Conservation (phyloP, 2,329 filamentous ascomycete species). For the Penicillium sp. region DNA sequence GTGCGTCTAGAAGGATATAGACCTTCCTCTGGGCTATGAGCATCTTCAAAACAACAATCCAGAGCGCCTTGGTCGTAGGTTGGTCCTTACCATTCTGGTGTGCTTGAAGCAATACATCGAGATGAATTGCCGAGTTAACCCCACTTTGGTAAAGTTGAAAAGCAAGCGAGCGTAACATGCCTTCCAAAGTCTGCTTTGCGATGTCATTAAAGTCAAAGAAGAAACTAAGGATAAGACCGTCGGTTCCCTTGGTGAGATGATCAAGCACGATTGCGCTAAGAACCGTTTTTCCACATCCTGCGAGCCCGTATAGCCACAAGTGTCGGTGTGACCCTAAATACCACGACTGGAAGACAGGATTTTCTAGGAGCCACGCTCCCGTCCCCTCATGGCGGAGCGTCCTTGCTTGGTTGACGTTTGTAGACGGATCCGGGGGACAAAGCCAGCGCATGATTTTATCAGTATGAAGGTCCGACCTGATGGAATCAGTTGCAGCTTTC, state of each 20-base stretch:
- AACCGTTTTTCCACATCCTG: slow-evolving; percentile 9
- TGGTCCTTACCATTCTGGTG: neutral
- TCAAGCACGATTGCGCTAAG: slow-evolving; percentile 6
- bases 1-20: slow-evolving; percentile 8
- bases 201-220: slow-evolving; percentile 9
- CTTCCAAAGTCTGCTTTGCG: slow-evolving; percentile 6
- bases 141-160: slow-evolving; percentile 7
- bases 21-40: slow-evolving; percentile 2
- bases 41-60: slow-evolving; percentile 7
- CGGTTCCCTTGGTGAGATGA: slow-evolving; percentile 1
- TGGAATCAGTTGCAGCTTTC: slow-evolving; percentile 6
- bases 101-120: slow-evolving; percentile 5
- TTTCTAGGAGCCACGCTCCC: slow-evolving; percentile 3
- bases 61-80: slow-evolving; percentile 11
- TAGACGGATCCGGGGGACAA: slow-evolving; percentile 4
- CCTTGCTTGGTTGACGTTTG: slow-evolving; percentile 6
- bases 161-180: slow-evolving; percentile 8
- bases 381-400: slow-evolving; percentile 5
- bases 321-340: neutral
- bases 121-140: slow-evolving; percentile 2
- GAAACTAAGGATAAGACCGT: slow-evolving; percentile 1
- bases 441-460: slow-evolving; percentile 6
- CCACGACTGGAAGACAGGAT: slow-evolving; percentile 4
- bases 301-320: slow-evolving; percentile 9
- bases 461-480: neutral